A percentile compares a stretch with the other conserved stretches of the same genome.
phyloP scores from a whole-genome alignment of 495 filamentous ascomycete species.

The Penicillium longicatenatum region DNA sequence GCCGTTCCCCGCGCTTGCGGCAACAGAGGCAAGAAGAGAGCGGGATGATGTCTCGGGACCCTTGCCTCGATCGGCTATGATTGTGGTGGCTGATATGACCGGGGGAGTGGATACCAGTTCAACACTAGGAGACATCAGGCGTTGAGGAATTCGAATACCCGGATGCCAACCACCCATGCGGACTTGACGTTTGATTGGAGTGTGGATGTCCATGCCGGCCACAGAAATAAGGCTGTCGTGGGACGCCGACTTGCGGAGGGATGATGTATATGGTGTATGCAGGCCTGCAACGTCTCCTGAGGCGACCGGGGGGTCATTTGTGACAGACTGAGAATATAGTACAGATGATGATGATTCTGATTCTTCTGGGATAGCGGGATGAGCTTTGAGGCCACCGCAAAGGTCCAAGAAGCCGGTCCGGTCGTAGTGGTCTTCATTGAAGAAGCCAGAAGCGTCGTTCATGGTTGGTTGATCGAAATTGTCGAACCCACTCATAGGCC shows the following conservation, averaged over 20 bases:
- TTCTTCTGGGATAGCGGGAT: conserved; percentile 47
- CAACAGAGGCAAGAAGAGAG: conserved; percentile 43
- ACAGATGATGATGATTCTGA: conserved; percentile 31
- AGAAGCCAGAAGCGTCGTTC: conserved; percentile 12
- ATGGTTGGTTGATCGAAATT: conserved; percentile 15
- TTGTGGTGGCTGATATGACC: conserved; percentile 46
- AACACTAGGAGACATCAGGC: conserved; percentile 37
- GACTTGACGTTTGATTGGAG: conserved; percentile 35
- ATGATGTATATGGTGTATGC: conserved; percentile 22
- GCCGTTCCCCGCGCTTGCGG: conserved; percentile 21
- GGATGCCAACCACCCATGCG: conserved; percentile 39
- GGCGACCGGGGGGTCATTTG: conserved; percentile 1
- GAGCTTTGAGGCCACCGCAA: conserved; percentile 20
- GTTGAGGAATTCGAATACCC: conserved; percentile 35
- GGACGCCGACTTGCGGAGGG: conserved; percentile 43
- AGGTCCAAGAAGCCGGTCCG: conserved; percentile 13
- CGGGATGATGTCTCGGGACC: conserved; percentile 33
- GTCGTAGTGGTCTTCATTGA: conserved; percentile 31
- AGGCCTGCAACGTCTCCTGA: conserved; percentile 18
- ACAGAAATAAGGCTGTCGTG: conserved; percentile 56
- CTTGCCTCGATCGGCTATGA: conserved; percentile 40
- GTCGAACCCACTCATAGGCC: conserved; percentile 41
- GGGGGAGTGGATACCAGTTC: conserved; percentile 43
- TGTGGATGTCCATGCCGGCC: conserved; percentile 54
- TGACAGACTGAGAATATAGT: conserved; percentile 8